Base-by-base conservation (phyloP, 2,329 filamentous ascomycete species). In the Trichoderma sp. region DNA sequence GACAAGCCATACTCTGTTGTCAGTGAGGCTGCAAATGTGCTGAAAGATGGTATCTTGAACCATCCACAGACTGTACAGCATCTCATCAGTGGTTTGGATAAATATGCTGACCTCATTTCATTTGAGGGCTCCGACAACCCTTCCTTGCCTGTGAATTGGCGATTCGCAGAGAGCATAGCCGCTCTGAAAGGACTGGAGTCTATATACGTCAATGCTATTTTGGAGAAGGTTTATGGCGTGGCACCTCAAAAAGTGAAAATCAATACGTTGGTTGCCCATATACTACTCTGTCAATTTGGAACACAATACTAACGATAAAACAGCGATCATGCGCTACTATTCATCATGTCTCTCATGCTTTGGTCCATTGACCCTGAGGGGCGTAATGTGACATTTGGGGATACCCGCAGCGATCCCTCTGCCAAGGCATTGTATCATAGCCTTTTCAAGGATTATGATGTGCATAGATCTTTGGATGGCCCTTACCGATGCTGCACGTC, bases 111-210 rank as follows among this genome's bases (percentile, higher is more conserved):
- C 4, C 24, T 16, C 4, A 51, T 61, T 5, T 30, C n/a, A 24
- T 61, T 61, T 28, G 43, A 43, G 28, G 59, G 59, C 37, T 28
- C n/a, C 5, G 18, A 49, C 28, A 75, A 68, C 68, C 71, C 70
- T 60, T 56, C 56, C 70, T 34, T 87, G 13, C 84, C 85, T 0
- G 83, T 87, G 73, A 86, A 85, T 65, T 87, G 86, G 85, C 79
- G 85, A 3, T 85, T 86, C 60, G 84, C 85, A 1, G 85, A 87
- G 74, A 85, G 83, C 66, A 81, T 85, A 1, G 79, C 84, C 0
- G 77, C 83, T 1, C 71, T 86, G 34, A 86, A 85, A 72, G 84
- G 77, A 1, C 74, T 84, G 26, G 83, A 86, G 72, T 84, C 83
- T 4, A 79, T 79, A 1, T 77, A 84, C 70, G 71, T 85, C 37